Conservation (phyloP, 2,329 filamentous ascomycete genomes). For the Gliomastix tumulicola region DNA sequence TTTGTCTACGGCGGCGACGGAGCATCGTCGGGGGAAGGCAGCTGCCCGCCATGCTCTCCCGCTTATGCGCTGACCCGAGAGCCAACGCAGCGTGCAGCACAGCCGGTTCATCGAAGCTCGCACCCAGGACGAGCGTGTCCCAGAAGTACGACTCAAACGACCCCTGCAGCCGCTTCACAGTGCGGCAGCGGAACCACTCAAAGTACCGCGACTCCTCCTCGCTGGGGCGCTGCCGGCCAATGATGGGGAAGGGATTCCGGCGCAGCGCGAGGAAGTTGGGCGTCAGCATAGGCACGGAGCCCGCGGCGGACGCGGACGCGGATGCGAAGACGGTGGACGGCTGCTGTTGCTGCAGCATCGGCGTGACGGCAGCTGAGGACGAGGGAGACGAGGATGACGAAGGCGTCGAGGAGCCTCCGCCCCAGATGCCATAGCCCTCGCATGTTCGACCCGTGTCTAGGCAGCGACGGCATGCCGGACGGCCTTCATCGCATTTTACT, state of each 20-base stretch:
- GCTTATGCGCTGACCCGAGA: constrained; percentile 24
- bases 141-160: constrained; percentile 26
- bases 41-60: constrained; percentile 8
- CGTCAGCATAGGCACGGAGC: no score
- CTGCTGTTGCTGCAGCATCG: no score
- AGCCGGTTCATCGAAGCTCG: constrained; percentile 26
- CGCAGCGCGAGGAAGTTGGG: no score
- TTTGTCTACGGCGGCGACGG: no score
- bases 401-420: no score
- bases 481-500: constrained; percentile 23
- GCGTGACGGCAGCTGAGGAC: no score
- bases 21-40: not conserved
- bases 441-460: constrained; percentile 13
- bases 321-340: no score
- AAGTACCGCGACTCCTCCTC: constrained; percentile 1
- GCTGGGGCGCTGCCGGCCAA: no score
- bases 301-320: no score
- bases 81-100: constrained; percentile 33
- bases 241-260: no score
- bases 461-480: constrained; percentile 18
- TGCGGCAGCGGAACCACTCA: constrained; percentile 5
- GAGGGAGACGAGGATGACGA: no score
- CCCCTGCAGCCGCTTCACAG: constrained; percentile 21
- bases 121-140: constrained; percentile 28
- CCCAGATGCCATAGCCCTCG: constrained; percentile 22